A percentile compares a stretch with the other conserved stretches of the same genome.
Evolutionary conservation across 1,284 basidiomycete species (phyloP).

Genomic region (Somion occarium): DNA sequence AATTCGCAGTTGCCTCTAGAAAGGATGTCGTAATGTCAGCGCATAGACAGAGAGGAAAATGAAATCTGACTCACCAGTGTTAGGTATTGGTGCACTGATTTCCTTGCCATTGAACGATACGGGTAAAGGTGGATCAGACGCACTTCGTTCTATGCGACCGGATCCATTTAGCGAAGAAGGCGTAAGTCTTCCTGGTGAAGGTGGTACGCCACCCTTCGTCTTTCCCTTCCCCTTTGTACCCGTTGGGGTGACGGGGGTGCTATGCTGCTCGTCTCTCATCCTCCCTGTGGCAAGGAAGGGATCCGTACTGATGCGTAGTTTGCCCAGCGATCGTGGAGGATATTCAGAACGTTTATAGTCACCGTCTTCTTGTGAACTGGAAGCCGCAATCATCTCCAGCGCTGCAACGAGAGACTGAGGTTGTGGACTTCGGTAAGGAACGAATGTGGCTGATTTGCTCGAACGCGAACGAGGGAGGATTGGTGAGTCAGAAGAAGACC

Average conservation of each 20-base stretch:
- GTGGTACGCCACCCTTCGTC: not conserved
- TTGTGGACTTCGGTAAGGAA: constrained; percentile 24
- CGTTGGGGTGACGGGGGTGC: not conserved
- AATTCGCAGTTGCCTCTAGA: constrained; percentile 63
- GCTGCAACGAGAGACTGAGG: constrained; percentile 38
- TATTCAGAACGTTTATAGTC: not conserved
- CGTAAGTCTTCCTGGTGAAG: not conserved
- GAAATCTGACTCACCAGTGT: constrained; percentile 26
- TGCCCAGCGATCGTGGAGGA: not conserved
- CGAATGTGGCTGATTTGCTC: constrained; percentile 17
- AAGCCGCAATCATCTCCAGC: constrained; percentile 30
- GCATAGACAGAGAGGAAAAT: constrained; percentile 1
- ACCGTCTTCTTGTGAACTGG: constrained; percentile 12
- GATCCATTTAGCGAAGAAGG: not conserved
- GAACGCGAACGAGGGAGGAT: constrained; percentile 9
- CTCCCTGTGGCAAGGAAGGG: not conserved
- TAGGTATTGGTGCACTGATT: constrained; percentile 62
- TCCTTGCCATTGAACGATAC: constrained; percentile 45
- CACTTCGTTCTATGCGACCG: not conserved
- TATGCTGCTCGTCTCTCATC: not conserved
- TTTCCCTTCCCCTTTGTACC: not conserved
- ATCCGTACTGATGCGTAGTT: not conserved
- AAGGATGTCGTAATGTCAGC: not conserved
- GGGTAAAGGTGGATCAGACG: constrained; percentile 8
- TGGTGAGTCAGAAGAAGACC: not conserved